Conservation (phyloP, 106 monocot genomes). For the Apostasia shenzhenica region DNA sequence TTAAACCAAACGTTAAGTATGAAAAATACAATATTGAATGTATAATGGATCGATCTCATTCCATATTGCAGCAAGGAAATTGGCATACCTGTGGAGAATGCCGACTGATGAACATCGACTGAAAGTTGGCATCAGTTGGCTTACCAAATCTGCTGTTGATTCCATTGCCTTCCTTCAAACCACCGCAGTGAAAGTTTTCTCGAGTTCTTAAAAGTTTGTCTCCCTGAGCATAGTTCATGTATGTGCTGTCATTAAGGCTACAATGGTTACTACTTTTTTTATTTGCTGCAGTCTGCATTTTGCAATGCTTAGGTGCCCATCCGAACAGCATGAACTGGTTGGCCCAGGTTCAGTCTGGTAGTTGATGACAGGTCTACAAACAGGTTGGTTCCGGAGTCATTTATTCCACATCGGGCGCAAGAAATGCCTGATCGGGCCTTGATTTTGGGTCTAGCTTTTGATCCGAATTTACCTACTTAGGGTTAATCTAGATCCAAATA, state of each 20-base stretch:
- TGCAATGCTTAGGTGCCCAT: background rate
- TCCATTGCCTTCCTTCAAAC: constrained; percentile 58
- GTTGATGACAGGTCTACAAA: background rate
- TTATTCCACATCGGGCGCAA: too few species aligned
- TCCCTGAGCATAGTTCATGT: too few species aligned
- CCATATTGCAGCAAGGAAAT: constrained; percentile 67
- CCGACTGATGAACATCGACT: constrained; percentile 86
- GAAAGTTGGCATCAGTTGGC: constrained; percentile 93
- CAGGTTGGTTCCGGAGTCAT: background rate
- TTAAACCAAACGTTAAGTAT: too few species aligned
- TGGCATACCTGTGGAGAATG: constrained; percentile 67
- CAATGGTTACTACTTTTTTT: background rate
- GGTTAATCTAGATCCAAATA: too few species aligned
- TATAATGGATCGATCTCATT: background rate
- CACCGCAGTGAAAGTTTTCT: constrained; percentile 29
- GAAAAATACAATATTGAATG: too few species aligned
- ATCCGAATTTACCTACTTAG: too few species aligned
- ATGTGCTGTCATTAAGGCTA: background rate
- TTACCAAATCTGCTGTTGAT: constrained; percentile 71
- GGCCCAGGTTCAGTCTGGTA: too few species aligned
- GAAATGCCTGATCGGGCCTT: too few species aligned
- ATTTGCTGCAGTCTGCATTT: background rate
- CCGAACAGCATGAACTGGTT: background rate
- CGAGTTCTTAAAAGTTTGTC: constrained; percentile 20
- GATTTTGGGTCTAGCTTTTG: too few species aligned